phyloP scores from a whole-genome alignment of 768 basidiomycete species.

The Amanita rubescens region DNA sequence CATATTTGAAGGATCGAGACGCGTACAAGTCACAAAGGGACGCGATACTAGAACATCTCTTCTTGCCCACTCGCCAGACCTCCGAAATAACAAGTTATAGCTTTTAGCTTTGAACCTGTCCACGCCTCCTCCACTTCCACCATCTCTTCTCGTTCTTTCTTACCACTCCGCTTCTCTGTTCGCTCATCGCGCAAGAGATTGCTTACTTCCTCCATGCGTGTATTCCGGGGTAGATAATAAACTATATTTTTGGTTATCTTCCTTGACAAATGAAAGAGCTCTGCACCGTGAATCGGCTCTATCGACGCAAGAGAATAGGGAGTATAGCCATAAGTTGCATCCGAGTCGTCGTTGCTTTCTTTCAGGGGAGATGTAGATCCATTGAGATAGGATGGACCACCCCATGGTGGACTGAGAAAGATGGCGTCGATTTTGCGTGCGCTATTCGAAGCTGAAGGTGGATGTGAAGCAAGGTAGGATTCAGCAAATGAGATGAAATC shows the following conservation, averaged over 20 bases:
- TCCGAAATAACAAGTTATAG: conserved; percentile 91
- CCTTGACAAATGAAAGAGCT: conserved; percentile 71
- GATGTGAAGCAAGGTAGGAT: conserved; percentile 31
- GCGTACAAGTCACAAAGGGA: too few relatives aligned
- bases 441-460: conserved; percentile 11
- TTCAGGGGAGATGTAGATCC: conserved; percentile 19
- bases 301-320: conserved; percentile 67
- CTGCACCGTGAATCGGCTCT: conserved; percentile 72
- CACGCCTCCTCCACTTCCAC: conserved; percentile 95
- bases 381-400: conserved; percentile 68
- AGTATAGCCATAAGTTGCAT: conserved; percentile 26
- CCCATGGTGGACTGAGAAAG: conserved; percentile 95
- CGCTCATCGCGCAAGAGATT: conserved; percentile 14
- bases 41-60: conserved; percentile 36
- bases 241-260: conserved; percentile 77
- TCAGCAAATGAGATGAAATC: conserved; percentile 82
- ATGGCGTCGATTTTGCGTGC: conserved; percentile 75
- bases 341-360: neutral
- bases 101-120: conserved; percentile 92
- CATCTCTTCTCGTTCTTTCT: conserved; percentile 33
- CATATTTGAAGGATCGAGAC: too few relatives aligned
- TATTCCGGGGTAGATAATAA: conserved; percentile 84
- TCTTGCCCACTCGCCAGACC: conserved; percentile 70
- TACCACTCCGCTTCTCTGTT: neutral
- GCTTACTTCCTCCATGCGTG: conserved; percentile 64